Base-by-base conservation (phyloP, 2,329 filamentous ascomycete genomes). In the Periconia sp. region DNA sequence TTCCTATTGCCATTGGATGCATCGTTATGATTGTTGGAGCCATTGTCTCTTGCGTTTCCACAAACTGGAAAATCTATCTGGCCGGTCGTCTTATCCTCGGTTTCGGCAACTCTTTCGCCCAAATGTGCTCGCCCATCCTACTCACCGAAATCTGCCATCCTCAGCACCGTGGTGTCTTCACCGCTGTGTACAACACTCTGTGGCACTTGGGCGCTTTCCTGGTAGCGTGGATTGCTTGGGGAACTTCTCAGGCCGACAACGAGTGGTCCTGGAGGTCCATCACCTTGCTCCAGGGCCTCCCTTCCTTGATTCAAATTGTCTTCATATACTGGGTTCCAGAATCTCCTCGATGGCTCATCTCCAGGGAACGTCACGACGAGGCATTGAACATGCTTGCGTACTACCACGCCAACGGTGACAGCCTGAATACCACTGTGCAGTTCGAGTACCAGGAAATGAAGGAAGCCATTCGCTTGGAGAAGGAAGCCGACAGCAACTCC, bases 391-490 rank as follows among this genome's bases (percentile, higher is more conserved):
- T 45, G 43, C 43, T 45, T 30, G 43, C 43, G 13, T 45, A 45
- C 43, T 45, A 45, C 43, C 43, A 45, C 43, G 43, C 43, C 43
- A 45, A 33, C 20, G 85, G 85, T 41, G 77, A 86, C 63, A 68
- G 66, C 43, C 77, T 81, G 66, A 82, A 88, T 62, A 66, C 81
- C 2, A 83, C 83, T 1, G 86, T 89, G 11, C 82, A 86, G 61
- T 85, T 85, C 66, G 84, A 89, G 67, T 87, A 81, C 69, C 80
- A 79, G 50, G 85, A 89, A 72, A 89, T 89, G 73, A 82, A 80
- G 62, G 80, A 86, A 62, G 86, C 84, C 14, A 82, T 88, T 56
- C 71, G 76, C 41, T 73, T 85, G 60, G 86, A 89, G 65, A 77
- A 77, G 53, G 69, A 78, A 46, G 74, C 75, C 44, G 72, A 76